Percentiles rank a stretch among this genome's conserved stretches.
Evolutionary conservation across 768 basidiomycete species (phyloP).

Genomic region (Crepidotus variabilis): DNA sequence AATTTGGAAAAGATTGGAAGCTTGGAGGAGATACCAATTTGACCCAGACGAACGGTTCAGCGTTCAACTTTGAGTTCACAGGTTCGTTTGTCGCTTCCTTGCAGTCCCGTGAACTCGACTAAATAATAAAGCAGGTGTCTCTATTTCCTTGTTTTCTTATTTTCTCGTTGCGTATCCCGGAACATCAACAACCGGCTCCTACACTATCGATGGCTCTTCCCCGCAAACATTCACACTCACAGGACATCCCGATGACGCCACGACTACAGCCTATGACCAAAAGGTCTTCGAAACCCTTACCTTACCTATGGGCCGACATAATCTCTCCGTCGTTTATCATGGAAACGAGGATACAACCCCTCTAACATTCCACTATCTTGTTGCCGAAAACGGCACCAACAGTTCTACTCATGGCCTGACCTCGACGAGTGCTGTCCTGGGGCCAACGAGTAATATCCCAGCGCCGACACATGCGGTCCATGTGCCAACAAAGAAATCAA

Average conservation of each 20-base stretch:
- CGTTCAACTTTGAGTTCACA: slow-evolving; percentile 19
- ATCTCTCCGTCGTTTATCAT: slow-evolving; percentile 7
- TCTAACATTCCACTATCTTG: slow-evolving; percentile 8
- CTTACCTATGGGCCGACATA: slow-evolving; percentile 6
- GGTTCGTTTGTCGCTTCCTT: slow-evolving; percentile 11
- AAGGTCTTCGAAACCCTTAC: slow-evolving; percentile 11
- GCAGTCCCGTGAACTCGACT: neutral
- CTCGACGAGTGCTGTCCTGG: too few species aligned
- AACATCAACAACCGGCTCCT: slow-evolving; percentile 4
- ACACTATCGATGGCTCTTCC: slow-evolving; percentile 10
- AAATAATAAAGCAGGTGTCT: neutral
- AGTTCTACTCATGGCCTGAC: too few species aligned
- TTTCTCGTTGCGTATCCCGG: neutral
- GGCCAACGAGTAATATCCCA: too few species aligned
- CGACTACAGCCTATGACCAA: slow-evolving; percentile 9
- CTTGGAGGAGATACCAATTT: slow-evolving; percentile 8
- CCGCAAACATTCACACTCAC: slow-evolving; percentile 6
- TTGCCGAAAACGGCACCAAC: slow-evolving; percentile 9
- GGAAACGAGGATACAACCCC: slow-evolving; percentile 7
- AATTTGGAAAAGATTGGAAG: slow-evolving; percentile 18
- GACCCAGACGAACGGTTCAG: slow-evolving; percentile 17
- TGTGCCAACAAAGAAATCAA: too few species aligned
- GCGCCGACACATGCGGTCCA: too few species aligned
- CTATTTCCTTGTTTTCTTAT: slow-evolving; percentile 2
- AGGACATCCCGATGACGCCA: slow-evolving; percentile 1